Evolutionary conservation across 352 stramenopile species (phyloP).

Genomic region (Pythium folliculosum): DNA sequence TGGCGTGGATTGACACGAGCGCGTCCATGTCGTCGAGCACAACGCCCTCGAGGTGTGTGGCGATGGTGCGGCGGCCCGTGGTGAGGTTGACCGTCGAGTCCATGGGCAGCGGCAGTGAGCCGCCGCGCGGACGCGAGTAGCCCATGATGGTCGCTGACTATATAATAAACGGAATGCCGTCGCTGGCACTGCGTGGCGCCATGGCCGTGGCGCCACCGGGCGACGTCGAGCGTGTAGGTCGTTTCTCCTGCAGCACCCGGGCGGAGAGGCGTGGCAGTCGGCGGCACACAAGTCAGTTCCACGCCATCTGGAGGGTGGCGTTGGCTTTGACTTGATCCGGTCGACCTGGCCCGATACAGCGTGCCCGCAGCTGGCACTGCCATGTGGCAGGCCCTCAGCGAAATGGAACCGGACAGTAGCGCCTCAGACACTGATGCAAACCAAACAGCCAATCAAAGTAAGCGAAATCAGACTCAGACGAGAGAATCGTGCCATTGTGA

Average conservation of each 20-base stretch:
- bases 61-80: constrained; percentile 7
- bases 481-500: background rate
- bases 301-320: background rate
- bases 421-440: constrained; percentile 1
- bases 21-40: constrained; percentile 15
- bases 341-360: too few species aligned
- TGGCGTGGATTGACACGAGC: constrained; percentile 16
- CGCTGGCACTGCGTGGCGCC: background rate
- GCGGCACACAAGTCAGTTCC: background rate
- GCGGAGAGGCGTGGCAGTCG: background rate
- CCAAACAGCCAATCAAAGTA: background rate
- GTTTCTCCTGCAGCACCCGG: background rate
- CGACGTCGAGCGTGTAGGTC: too few species aligned
- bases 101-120: constrained; percentile 11
- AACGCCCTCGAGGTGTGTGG: constrained; percentile 8
- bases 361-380: constrained; percentile 2
- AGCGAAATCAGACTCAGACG: background rate
- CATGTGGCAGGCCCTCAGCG: background rate
- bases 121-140: constrained; percentile 11
- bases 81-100: background rate
- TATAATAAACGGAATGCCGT: background rate
- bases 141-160: background rate
- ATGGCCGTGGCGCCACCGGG: background rate
- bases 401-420: constrained; percentile 3
- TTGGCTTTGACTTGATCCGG: background rate